phyloP scores from a whole-genome alignment of 2,329 filamentous ascomycete genomes.

The Sclerotinia trifoliorum region DNA sequence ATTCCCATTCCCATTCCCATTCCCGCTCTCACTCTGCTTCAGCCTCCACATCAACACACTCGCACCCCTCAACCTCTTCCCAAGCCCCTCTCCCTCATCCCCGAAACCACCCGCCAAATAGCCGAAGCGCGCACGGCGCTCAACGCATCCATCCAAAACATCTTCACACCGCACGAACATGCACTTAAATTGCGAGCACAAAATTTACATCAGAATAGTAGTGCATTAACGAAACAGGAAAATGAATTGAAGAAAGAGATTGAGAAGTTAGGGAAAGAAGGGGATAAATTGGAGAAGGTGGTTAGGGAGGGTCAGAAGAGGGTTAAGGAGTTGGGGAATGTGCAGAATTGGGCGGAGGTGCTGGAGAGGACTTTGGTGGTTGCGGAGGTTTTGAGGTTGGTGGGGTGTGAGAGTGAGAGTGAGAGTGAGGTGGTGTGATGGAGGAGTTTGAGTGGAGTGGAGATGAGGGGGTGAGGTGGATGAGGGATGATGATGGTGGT shows the following conservation, averaged over 20 bases:
- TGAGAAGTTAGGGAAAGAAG: constrained; percentile 59
- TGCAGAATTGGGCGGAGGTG: constrained; percentile 87
- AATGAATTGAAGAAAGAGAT: constrained; percentile 61
- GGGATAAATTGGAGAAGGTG: constrained; percentile 61
- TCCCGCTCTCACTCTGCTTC: constrained; percentile 6
- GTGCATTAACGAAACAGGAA: constrained; percentile 66
- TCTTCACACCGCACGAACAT: constrained; percentile 68
- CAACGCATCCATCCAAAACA: constrained; percentile 50
- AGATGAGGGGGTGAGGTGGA: constrained; percentile 1
- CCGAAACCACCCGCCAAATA: constrained; percentile 42
- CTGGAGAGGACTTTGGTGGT: constrained; percentile 65
- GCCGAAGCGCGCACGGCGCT: constrained; percentile 58
- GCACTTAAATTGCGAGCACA: constrained; percentile 66
- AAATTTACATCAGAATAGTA: constrained; percentile 67
- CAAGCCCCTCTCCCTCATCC: constrained; percentile 27
- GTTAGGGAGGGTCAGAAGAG: constrained; percentile 60
- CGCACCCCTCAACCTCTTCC: constrained; percentile 14
- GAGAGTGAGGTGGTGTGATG: constrained; percentile 20
- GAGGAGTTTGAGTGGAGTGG: constrained; percentile 21
- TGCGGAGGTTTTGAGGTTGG: constrained; percentile 62
- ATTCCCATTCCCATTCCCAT: not conserved
- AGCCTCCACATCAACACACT: constrained; percentile 10
- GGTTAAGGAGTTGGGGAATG: constrained; percentile 75
- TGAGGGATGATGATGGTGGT: no score
- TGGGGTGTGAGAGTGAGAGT: constrained; percentile 32